Evolutionary conservation across 495 filamentous ascomycete genomes (phyloP), one percentile per base, ranked within the genome.

Genomic region (Penicillium silybi): DNA sequence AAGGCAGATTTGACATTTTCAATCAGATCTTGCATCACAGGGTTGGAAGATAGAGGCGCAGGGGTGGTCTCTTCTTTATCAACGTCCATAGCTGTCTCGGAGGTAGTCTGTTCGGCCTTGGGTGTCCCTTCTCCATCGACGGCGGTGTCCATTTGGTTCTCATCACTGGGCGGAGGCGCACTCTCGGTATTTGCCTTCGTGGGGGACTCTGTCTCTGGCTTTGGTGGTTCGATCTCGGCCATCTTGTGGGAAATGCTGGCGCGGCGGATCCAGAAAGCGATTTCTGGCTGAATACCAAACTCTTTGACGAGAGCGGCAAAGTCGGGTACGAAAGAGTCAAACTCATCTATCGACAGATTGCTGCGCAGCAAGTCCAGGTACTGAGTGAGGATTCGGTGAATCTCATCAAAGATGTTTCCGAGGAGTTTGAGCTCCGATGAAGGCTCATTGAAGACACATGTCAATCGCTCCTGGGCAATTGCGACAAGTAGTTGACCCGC

Each of bases 251-350:
- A 69, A 41, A 97, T 74, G 49, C 84, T 90, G 7, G 79, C 76
- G 41, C 95, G 80, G 37, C 79, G 81, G 54, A 99, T 92, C 77
- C 88, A 84, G 68, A 96, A 99, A 15, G 95, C 95, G 18, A 96
- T 71, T 52, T 83, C 80, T 0, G 87, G 85, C 29, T 92, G 86
- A 27, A 99, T 73, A 11, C 88, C 88, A 59, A 86, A 96, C 2
- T 95, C 86, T 18, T 73, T 73, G 57, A 96, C 84, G 25, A 99
- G 75, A 17, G 78, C 73, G 3, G 81, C 67, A 40, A 96, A 76
- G 41, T 80, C 81, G 1, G 95, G 95, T n/a, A 97, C 82, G 35
- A 85, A 80, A 6, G 75, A 73, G 63, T 95, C 87, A 57, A 97
- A 97, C 32, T 93, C 84, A 26, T 86, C 83, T 4, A 82, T 72